These are phyloP conservation scores for Pestalotiopsis sp. DNA, from an alignment of 2,329 filamentous ascomycete species.

Conservation along the genomic window DNA sequence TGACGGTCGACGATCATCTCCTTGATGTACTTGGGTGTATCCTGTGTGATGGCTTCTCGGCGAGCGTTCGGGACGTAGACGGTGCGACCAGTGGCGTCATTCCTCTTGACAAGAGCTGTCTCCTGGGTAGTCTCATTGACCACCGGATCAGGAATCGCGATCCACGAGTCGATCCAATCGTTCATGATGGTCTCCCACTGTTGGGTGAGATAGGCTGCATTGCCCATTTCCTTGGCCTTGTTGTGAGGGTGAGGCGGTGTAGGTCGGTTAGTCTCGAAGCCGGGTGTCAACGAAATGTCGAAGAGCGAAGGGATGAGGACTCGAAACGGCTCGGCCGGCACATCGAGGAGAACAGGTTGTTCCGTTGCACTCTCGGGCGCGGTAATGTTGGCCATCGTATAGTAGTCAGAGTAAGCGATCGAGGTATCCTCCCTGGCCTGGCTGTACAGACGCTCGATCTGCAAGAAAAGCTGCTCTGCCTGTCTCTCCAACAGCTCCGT, in stretches of 20 bases:
- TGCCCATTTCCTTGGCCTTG: constrained; percentile 54
- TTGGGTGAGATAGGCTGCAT: constrained; percentile 51
- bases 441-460: constrained; percentile 50
- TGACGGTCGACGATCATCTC: constrained; percentile 51
- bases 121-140: constrained; percentile 16
- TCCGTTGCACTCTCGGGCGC: constrained; percentile 29
- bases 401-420: constrained; percentile 48
- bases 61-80: constrained; percentile 33
- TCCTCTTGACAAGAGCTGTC: constrained; percentile 16
- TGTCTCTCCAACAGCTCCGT: constrained; percentile 39
- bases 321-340: constrained; percentile 40
- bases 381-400: constrained; percentile 25
- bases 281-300: constrained; percentile 57
- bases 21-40: constrained; percentile 41
- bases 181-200: constrained; percentile 52
- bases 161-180: constrained; percentile 47
- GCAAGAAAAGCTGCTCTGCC: constrained; percentile 42
- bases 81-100: constrained; percentile 27
- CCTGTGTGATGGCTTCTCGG: constrained; percentile 45
- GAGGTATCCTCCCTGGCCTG: constrained; percentile 44
- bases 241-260: constrained; percentile 46
- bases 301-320: constrained; percentile 54
- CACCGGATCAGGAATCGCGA: constrained; percentile 29
- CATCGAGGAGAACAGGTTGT: neutral
- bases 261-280: constrained; percentile 48